Percentiles rank a stretch among this genome's conserved stretches.
These are phyloP conservation scores for Rubia occidens DNA, from an alignment of 305 asterid species.

Conservation along the genomic window DNA sequence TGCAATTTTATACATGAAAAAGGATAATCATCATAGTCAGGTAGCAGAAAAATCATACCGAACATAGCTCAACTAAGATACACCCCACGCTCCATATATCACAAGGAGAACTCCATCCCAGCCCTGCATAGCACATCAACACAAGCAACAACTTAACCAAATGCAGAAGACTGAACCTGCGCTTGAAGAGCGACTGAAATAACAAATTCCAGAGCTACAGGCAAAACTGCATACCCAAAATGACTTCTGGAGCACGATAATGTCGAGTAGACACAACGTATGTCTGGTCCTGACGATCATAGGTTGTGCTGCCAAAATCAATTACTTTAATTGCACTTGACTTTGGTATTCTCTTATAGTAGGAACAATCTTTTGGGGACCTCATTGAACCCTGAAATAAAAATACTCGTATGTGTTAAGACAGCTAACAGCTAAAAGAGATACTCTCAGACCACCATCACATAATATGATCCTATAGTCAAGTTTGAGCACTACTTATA, in stretches of 20 bases:
- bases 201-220: background rate
- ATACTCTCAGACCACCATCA: background rate
- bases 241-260: slow-evolving; percentile 90
- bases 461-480: background rate
- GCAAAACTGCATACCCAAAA: slow-evolving; percentile 39
- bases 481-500: background rate
- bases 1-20: background rate
- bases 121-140: slow-evolving; percentile 33
- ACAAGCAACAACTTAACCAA: background rate
- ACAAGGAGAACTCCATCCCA: slow-evolving; percentile 87
- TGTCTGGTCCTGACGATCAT: slow-evolving; percentile 47
- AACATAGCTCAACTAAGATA: slow-evolving; percentile 74
- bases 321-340: slow-evolving; percentile 85
- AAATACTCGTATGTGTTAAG: background rate
- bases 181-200: background rate
- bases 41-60: slow-evolving; percentile 36
- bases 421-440: background rate
- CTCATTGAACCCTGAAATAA: slow-evolving; percentile 46
- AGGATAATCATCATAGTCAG: background rate
- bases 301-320: slow-evolving; percentile 88
- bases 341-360: slow-evolving; percentile 63
- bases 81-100: slow-evolving; percentile 94
- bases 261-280: slow-evolving; percentile 78
- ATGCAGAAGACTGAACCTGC: background rate
- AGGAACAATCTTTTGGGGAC: slow-evolving; percentile 56